Percentiles rank a stretch among this genome's conserved stretches.
phyloP scores from a whole-genome alignment of 306 rosid species.

The Cicer arietinum region DNA sequence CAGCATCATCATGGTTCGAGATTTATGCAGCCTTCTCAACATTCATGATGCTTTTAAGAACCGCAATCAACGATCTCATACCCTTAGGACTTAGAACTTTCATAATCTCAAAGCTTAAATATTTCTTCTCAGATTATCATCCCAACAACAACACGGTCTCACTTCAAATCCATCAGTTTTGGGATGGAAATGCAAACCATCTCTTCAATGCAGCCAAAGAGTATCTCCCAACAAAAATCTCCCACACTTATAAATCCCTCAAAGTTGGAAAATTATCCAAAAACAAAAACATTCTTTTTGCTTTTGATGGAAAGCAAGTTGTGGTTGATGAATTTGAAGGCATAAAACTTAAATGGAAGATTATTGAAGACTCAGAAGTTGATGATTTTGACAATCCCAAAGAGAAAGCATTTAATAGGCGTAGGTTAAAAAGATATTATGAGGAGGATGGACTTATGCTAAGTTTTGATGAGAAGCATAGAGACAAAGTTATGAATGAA shows the following conservation, averaged over 20 bases:
- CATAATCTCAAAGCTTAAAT: constrained; percentile 21
- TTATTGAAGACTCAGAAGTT: not conserved
- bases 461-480: constrained; percentile 42
- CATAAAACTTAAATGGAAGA: constrained; percentile 44
- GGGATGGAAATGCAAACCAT: constrained; percentile 3
- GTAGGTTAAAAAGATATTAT: not conserved
- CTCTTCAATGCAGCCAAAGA: constrained; percentile 8
- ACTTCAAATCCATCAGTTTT: constrained; percentile 21
- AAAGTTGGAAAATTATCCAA: constrained; percentile 29
- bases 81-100: constrained; percentile 28
- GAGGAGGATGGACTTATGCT: not conserved
- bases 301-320: constrained; percentile 37
- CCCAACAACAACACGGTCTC: constrained; percentile 2
- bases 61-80: constrained; percentile 48
- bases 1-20: constrained; percentile 56
- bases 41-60: constrained; percentile 47
- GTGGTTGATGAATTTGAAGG: constrained; percentile 47
- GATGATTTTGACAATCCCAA: not conserved
- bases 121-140: not conserved
- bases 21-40: constrained; percentile 50
- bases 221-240: not conserved
- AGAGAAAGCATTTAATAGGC: not conserved
- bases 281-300: not conserved
- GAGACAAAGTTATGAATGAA: constrained; percentile 28
- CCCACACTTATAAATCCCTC: constrained; percentile 18